A percentile compares a stretch with the other conserved stretches of the same genome.
These are phyloP conservation scores for Candida easanensis DNA, from an alignment of 805 yeast genomes.

Conservation along the genomic window DNA sequence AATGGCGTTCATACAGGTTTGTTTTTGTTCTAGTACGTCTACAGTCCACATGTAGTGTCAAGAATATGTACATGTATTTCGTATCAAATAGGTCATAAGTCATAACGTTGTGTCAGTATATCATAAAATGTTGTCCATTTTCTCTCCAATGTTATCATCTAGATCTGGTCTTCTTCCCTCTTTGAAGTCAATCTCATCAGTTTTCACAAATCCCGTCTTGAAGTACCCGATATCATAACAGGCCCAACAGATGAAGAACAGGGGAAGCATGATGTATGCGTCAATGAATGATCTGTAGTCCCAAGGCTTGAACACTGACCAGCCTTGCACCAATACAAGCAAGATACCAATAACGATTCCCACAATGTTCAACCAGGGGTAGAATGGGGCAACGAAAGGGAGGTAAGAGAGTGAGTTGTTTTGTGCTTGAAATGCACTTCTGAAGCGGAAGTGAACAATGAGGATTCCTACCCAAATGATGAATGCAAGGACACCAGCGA, in stretches of 20 bases:
- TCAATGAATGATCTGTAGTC: slow-evolving; percentile 51
- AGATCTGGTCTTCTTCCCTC: slow-evolving; percentile 47
- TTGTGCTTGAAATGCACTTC: slow-evolving; percentile 57
- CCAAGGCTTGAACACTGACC: slow-evolving; percentile 48
- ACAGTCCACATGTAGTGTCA: too few relatives aligned
- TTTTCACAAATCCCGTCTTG: slow-evolving; percentile 38
- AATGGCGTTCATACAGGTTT: too few relatives aligned
- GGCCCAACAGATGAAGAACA: slow-evolving; percentile 46
- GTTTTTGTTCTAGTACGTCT: too few relatives aligned
- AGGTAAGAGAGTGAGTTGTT: slow-evolving; percentile 60
- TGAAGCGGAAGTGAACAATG: slow-evolving; percentile 62
- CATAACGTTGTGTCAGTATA: too few relatives aligned
- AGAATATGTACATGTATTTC: too few relatives aligned
- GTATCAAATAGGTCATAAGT: too few relatives aligned
- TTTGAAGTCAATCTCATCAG: slow-evolving; percentile 43
- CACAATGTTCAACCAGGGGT: slow-evolving; percentile 38
- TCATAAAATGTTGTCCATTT: neutral
- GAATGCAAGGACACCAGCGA: slow-evolving; percentile 72
- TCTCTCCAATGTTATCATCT: slow-evolving; percentile 16
- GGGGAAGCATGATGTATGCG: slow-evolving; percentile 60
- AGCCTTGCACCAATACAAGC: slow-evolving; percentile 45
- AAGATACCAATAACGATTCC: slow-evolving; percentile 38
- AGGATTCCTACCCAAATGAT: slow-evolving; percentile 68
- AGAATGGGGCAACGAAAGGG: slow-evolving; percentile 65
- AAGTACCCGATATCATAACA: slow-evolving; percentile 37